Conservation (phyloP, 768 basidiomycete genomes). For the Mycena leptocephala region DNA sequence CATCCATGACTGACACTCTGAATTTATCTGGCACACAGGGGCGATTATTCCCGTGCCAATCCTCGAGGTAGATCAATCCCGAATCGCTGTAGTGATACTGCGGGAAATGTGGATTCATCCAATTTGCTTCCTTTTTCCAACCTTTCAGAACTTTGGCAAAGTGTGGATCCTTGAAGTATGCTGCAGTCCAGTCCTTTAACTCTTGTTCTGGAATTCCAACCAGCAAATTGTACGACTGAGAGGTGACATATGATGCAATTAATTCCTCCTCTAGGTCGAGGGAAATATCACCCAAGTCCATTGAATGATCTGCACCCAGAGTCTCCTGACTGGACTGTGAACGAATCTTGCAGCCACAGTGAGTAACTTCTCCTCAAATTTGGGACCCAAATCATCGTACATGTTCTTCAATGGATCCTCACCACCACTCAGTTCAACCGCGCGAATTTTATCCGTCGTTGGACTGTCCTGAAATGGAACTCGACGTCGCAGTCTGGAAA, state of each 20-base stretch:
- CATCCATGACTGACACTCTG: background rate
- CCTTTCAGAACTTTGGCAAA: background rate
- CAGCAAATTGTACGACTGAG: background rate
- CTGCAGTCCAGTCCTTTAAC: background rate
- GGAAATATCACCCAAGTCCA: background rate
- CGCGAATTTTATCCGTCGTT: background rate
- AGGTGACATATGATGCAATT: background rate
- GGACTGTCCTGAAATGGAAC: background rate
- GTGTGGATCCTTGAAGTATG: background rate
- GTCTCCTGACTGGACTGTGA: conserved; percentile 19
- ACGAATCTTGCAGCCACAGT: background rate
- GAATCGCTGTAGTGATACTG: background rate
- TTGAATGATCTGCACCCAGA: background rate
- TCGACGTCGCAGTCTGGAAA: conserved; percentile 30
- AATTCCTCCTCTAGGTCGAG: background rate
- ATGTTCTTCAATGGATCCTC: background rate
- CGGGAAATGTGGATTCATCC: background rate
- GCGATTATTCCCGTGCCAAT: background rate
- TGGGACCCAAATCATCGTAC: background rate
- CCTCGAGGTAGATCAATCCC: background rate
- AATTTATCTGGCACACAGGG: background rate
- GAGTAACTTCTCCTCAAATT: background rate
- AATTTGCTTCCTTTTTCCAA: background rate
- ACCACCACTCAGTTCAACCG: background rate
- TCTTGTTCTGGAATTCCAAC: background rate